Base-by-base conservation (phyloP, 352 stramenopile species). In the Pythium brassicae region DNA sequence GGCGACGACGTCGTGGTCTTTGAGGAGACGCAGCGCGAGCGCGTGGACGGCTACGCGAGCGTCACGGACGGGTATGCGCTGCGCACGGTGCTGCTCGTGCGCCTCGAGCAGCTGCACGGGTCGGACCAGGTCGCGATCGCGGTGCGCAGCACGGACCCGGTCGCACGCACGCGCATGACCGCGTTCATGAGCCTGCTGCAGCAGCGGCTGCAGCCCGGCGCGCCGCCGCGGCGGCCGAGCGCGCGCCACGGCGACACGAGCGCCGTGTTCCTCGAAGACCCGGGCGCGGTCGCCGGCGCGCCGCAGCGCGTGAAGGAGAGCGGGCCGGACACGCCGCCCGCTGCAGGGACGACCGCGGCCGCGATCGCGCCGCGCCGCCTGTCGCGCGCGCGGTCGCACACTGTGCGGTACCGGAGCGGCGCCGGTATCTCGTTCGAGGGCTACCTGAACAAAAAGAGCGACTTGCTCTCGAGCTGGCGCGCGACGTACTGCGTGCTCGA, bases 381-480 rank as follows among this genome's bases (percentile, higher is more conserved):
- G 2, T 51, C 59, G 14, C 77, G 77, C 6, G 60, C 57, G 40
- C 71, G 81, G 26, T 88, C 78, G 0, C 74, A 91, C 51, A 87
- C 78, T 1, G 65, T 89, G 49, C 76, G 81, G 10, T 91, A 91
- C 47, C 78, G 81, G 15, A 83, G 64, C 0, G 73, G 84, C 27
- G 65, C 72, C 15, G 78, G 83, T 12, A 92, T 93, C 39, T 73
- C 78, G 14, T 93, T 93, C 54, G 83, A 93, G 74, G 83, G 83
- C 1, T 93, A 93, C 43, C 58, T 93, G 52, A 87, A 78, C 71
- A 89, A 89, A 64, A 93, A 93, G 59, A 87, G 83, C 51, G 83
- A 93, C 37, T 43, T 93, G 47, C 50, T 93, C 0, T 59, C 74
- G 53, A 75, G 57, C n/a, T 93, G 83, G 83, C 83, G 82, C 29